Conservation (phyloP, 225 moss, liverwort and hornwort species). For the Marchantia polymorpha region DNA sequence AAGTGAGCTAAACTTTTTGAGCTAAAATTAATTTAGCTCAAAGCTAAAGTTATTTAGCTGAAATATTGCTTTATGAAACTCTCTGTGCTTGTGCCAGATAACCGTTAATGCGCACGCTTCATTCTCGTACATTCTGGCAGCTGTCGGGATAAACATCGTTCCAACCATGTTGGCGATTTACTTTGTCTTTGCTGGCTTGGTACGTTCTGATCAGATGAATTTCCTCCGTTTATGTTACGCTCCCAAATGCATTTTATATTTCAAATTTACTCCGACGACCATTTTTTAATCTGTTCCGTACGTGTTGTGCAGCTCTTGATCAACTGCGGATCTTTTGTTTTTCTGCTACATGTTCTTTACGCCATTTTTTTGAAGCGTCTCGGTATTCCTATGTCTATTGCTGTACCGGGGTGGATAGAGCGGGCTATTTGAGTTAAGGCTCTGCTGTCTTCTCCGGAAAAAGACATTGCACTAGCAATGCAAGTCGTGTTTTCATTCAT, state of each 20-base stretch:
- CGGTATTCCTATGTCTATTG: slow-evolving; percentile 64
- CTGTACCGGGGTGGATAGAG: slow-evolving; percentile 82
- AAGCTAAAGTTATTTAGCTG: not conserved
- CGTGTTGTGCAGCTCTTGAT: slow-evolving; percentile 69
- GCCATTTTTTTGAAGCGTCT: slow-evolving; percentile 90
- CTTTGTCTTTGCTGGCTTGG: slow-evolving; percentile 79
- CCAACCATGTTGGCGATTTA: slow-evolving; percentile 89
- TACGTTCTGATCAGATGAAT: slow-evolving; percentile 27
- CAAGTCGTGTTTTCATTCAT: not conserved
- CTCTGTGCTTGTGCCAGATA: slow-evolving; percentile 49
- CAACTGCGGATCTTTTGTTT: slow-evolving; percentile 89
- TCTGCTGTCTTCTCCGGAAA: not conserved
- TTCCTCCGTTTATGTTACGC: no score
- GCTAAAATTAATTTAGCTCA: not conserved
- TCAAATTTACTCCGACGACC: not conserved
- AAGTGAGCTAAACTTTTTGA: not conserved
- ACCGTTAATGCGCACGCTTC: slow-evolving; percentile 98
- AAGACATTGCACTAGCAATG: not conserved
- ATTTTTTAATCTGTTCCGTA: not conserved
- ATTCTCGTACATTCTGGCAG: slow-evolving; percentile 84
- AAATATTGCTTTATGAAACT: no score
- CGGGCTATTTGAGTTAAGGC: slow-evolving; percentile 47
- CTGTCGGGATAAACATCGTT: slow-evolving; percentile 75
- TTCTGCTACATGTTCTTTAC: slow-evolving; percentile 91
- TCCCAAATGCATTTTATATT: not conserved